phyloP scores from a whole-genome alignment of 148 eudicot species.

The Simmondsia chinensis region DNA sequence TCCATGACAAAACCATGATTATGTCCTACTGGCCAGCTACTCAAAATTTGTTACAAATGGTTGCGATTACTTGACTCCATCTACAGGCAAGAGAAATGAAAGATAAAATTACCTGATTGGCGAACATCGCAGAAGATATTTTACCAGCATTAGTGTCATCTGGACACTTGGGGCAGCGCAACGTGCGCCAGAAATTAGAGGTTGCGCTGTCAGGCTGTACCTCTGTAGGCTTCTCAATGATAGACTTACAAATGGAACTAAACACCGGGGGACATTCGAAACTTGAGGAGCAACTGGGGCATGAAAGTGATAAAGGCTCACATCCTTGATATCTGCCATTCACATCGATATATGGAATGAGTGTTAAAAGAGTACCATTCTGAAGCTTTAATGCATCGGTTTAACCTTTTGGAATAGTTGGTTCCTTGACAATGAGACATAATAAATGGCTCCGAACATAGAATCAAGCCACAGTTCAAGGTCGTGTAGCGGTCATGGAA shows the following conservation, averaged over 20 bases:
- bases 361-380: not conserved
- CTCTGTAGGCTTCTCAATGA: slow-evolving; percentile 28
- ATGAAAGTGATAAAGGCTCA: slow-evolving; percentile 61
- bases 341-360: slow-evolving; percentile 4
- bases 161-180: slow-evolving; percentile 80
- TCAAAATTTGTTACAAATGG: too few relatives aligned
- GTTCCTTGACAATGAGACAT: too few relatives aligned
- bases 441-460: not conserved
- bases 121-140: slow-evolving; percentile 59
- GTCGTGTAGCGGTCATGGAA: too few relatives aligned
- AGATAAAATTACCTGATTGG: slow-evolving; percentile 71
- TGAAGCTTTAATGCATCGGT: too few relatives aligned
- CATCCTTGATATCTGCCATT: slow-evolving; percentile 80
- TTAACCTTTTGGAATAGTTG: too few relatives aligned
- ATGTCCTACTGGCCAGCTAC: too few relatives aligned
- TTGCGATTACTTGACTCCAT: too few relatives aligned
- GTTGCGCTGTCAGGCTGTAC: slow-evolving; percentile 25
- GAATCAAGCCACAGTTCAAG: too few relatives aligned
- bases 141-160: slow-evolving; percentile 58
- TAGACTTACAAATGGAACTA: slow-evolving; percentile 45
- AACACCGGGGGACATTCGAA: slow-evolving; percentile 70
- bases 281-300: slow-evolving; percentile 73
- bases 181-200: slow-evolving; percentile 46
- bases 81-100: not conserved
- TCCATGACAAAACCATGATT: too few relatives aligned